Base-by-base conservation (phyloP, 805 yeast species). In the Dipodascus albidus region DNA sequence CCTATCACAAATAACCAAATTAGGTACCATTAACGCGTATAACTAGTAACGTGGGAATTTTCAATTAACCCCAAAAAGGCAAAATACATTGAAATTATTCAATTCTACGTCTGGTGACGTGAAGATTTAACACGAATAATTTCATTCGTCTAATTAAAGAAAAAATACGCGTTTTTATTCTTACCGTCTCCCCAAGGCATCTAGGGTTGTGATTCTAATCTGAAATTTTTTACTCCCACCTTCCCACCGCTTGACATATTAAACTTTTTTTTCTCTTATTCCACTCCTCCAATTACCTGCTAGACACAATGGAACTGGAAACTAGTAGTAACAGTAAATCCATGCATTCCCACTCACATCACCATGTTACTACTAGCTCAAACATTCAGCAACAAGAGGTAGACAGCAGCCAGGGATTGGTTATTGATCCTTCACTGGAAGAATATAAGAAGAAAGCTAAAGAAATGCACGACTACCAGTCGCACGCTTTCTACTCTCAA, bases 191-290 rank as follows among this genome's bases (percentile, higher is more conserved):
- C 44, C 44, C 44, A n/a, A n/a, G 17, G 44, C 44, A 4, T 38
- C 44, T 38, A 38, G 44, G 20, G 44, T 38, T 38, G 44, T 38
- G 44, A 38, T 38, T n/a, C 44, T 38, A 38, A 6, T 17, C 44
- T 38, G 44, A 38, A 38, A 38, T 38, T 38, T 38, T 38, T 38
- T 38, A 38, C 44, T 38, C 44, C 44, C 44, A 38, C 44, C 33
- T 27, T 27, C 33, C 33, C 33, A 27, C 33, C 33, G 33, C 33
- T 27, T 6, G 33, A 38, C 17, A 17, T 38, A 4, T 14, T 38
- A n/a, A 38, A 38, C 44, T 38, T 38, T 38, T 38, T 38, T 38
- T 38, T 19, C 44, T 38, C 44, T 38, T 11, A 27, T 27, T 27
- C 33, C 33, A 6, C 33, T 27, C 33, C 33, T 27, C 11, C 33